These are phyloP conservation scores for Adansonia rubrostipa DNA, from an alignment of 441 rosid genomes.

Conservation along the genomic window DNA sequence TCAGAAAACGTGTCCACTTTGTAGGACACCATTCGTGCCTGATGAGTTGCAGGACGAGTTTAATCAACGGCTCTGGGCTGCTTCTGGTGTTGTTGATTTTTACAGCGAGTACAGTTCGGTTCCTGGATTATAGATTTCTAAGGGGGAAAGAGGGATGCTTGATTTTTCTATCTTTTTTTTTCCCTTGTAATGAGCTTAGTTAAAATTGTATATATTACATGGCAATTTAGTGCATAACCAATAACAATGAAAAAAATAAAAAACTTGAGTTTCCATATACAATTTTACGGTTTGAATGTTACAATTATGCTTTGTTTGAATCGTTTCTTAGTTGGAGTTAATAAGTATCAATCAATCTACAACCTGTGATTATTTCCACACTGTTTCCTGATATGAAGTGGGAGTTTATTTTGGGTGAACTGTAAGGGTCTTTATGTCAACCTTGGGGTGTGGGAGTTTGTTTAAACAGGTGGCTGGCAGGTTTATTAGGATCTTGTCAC, in stretches of 20 bases:
- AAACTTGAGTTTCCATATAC: neutral
- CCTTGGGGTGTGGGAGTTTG: neutral
- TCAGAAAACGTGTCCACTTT: constrained; percentile 78
- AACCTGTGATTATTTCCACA: neutral
- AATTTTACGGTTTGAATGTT: neutral
- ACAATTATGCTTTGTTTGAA: neutral
- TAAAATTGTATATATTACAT: constrained; percentile 22
- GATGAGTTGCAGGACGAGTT: constrained; percentile 68
- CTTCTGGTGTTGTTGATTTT: constrained; percentile 40
- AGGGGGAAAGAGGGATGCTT: neutral
- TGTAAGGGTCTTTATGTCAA: neutral
- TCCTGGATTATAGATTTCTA: constrained; percentile 33
- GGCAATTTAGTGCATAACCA: constrained; percentile 18
- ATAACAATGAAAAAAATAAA: neutral
- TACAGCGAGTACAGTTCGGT: constrained; percentile 57
- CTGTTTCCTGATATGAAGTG: neutral
- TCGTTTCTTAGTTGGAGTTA: neutral
- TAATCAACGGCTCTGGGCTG: constrained; percentile 63
- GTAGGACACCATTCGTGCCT: constrained; percentile 76
- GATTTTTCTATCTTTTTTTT: constrained; percentile 4
- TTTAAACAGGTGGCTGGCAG: too few species aligned
- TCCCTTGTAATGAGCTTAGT: neutral
- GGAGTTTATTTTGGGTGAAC: too few species aligned
- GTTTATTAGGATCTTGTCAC: too few species aligned
- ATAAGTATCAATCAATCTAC: neutral